Conservation (phyloP, 257 asterid genomes). For the Gardenia jasminoides region DNA sequence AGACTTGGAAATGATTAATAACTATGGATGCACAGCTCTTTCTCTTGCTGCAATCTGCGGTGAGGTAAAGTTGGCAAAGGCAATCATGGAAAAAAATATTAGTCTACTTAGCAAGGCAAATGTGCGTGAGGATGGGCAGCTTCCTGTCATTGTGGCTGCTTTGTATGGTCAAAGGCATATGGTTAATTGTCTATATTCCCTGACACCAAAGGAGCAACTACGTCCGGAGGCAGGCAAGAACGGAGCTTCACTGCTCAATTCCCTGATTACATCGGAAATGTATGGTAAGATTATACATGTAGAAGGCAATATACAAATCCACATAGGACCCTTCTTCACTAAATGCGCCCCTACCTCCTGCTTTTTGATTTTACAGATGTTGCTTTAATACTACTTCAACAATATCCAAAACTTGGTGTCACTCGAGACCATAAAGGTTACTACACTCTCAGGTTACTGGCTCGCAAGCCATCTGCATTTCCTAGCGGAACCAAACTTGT, state of each 20-base stretch:
- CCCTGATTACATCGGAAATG: conserved; percentile 40
- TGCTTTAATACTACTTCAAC: conserved; percentile 31
- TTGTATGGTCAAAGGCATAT: conserved; percentile 33
- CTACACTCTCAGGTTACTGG: conserved; percentile 33
- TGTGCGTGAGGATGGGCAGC: conserved; percentile 41
- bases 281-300: conserved; percentile 25
- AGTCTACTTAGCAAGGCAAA: conserved; percentile 19
- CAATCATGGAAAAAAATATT: conserved; percentile 22
- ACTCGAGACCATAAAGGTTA: conserved; percentile 28
- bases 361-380: conserved; percentile 24
- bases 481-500: conserved; percentile 30
- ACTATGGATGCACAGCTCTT: conserved; percentile 35
- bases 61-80: conserved; percentile 25
- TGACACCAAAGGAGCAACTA: conserved; percentile 22
- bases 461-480: conserved; percentile 49
- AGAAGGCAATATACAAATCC: neutral
- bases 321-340: too few species aligned
- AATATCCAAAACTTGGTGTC: conserved; percentile 33
- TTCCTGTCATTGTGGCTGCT: conserved; percentile 47
- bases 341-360: neutral
- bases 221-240: conserved; percentile 30
- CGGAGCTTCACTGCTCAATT: conserved; percentile 37
- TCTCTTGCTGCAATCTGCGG: conserved; percentile 45
- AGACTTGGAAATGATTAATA: conserved; percentile 35
- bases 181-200: conserved; percentile 30